phyloP scores from a whole-genome alignment of 371 early-diverging fungal genomes.

The Apophysomyces trapeziformis region DNA sequence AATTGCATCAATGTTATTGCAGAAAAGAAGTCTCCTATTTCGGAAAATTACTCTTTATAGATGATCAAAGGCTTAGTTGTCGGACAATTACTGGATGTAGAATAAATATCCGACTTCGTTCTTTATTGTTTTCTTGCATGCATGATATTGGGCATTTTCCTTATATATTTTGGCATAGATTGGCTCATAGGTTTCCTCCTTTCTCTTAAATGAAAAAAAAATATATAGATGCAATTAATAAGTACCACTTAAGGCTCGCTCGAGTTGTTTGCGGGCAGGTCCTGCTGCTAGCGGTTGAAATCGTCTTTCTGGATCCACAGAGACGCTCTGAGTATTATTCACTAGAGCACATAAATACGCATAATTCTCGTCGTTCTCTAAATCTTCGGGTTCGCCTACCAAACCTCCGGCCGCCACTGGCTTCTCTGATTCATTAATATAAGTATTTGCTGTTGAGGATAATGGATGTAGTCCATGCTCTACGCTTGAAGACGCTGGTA shows the following conservation, averaged over 20 bases:
- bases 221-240: background rate
- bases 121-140: background rate
- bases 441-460: background rate
- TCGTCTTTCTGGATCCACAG: constrained; percentile 13
- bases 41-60: background rate
- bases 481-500: constrained; percentile 9
- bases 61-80: background rate
- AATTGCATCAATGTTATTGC: too few relatives aligned
- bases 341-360: constrained; percentile 5
- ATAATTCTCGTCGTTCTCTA: constrained; percentile 17
- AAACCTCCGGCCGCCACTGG: constrained; percentile 16
- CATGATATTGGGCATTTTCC: too few relatives aligned
- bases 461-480: constrained; percentile 5
- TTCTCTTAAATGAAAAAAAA: background rate
- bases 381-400: constrained; percentile 36
- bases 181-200: background rate
- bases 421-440: background rate
- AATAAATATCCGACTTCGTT: background rate
- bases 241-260: constrained; percentile 15
- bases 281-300: constrained; percentile 10
- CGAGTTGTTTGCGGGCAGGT: constrained; percentile 12
- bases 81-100: too few relatives aligned
- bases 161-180: too few relatives aligned
- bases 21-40: background rate
- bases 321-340: constrained; percentile 11